Evolutionary conservation across 352 stramenopile genomes (phyloP), one percentile per base, ranked within the genome.

Genomic region (Nothophytophthora sp.): DNA sequence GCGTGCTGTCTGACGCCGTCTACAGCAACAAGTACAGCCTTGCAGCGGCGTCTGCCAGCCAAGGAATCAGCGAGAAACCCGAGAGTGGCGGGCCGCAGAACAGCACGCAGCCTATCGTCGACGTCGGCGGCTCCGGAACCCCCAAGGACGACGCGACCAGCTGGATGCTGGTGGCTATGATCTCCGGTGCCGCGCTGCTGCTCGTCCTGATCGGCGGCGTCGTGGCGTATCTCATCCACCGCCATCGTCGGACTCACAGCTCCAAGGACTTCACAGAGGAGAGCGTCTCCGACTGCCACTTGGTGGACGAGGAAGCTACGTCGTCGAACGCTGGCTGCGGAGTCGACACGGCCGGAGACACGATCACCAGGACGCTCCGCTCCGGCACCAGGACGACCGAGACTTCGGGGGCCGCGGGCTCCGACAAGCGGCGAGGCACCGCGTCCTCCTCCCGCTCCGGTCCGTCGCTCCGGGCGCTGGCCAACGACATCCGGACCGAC

Each of bases 401-500:
- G n/a, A 30, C 42, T 13, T 47, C 60, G 13, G 62, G 68, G 15
- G 60, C 62, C 5, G 16, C 48, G 11, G 38, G 58, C 12, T 51
- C 35, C 30, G 64, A 20, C 15, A 65, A 65, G 20, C 45, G 16
- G 25, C 42, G 48, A 41, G 43, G 34, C 9, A 40, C 62, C 22
- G 41, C 27, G 4, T 63, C 35, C 29, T 60, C 50, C 12, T 56
- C 34, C 29, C 38, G 12, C 5, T 67, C 50, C n/a, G 41, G 16
- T 18, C 20, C 12, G 7, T 56, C 59, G 0, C 45, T 37, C 2
- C 69, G 29, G 15, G 42, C 79, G 34, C 35, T 85, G 5, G 40
- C 60, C 16, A 85, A 88, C 23, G 81, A 92, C 41, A 77, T 92
- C n/a, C 79, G 81, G 1, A 89, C 70, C 11, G 81, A 92, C 29